Evolutionary conservation across 192 early-diverging fungal genomes (phyloP), one percentile per base, ranked within the genome.

Genomic region (Linnemannia hyalina): DNA sequence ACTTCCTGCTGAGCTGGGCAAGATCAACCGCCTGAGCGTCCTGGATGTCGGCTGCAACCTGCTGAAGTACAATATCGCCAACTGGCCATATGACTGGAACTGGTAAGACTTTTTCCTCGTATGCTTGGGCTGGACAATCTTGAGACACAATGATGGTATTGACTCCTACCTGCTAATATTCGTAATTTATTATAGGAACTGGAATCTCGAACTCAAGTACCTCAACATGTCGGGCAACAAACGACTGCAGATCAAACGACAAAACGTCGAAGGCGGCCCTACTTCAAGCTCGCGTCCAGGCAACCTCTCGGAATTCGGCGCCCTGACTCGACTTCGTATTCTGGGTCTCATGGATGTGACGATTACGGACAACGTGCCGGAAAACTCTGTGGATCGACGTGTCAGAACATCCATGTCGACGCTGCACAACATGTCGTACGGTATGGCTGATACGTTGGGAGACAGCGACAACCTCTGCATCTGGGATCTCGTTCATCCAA

Each of bases 21-120:
- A 98, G 89, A 92, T 98, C 22, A 90, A 94, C 74, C 91, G 93
- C 35, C 89, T 98, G 47, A 77, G 92, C 6, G 93, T 93, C n/a
- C 88, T 98, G 20, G 97, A 98, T 88, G 94, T 97, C 15, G 96
- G 97, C 55, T 95, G 94, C 84, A 97, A 98, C 75, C 91, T 93
- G 41, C 90, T 98, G 68, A 96, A 96, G 89, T 98, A 97, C 87
- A 98, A 98, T 80, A 96, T 97, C 75, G 93, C 95, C 54, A 98
- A 98, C 87, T 98, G 97, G 96, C 96, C 95, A 20, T 97, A 96
- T 83, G 97, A 98, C 81, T 98, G 97, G 97, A 98, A 98, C 82
- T 98, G 97, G 96, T 92, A 90, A 70, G 80, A 60, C 5, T 47
- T 73, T 6, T 44, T 73, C 4, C 8, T 29, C 4, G 5, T 47